Evolutionary conservation across 2,329 filamentous ascomycete genomes (phyloP).

Genomic region (Sphaerulina musiva): DNA sequence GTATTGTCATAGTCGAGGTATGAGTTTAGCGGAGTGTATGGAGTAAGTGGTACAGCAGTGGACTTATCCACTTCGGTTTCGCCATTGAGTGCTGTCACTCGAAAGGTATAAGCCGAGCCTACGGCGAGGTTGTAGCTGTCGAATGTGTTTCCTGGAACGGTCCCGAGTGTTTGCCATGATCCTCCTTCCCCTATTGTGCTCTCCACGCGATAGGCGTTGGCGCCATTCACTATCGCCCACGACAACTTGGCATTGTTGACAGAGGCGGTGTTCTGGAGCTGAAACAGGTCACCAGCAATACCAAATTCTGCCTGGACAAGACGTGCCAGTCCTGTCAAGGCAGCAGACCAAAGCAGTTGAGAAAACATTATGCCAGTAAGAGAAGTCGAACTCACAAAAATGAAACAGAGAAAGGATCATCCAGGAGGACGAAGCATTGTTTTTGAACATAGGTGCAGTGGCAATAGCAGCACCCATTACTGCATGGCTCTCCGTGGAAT

Average conservation of each 20-base stretch:
- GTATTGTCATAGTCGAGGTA: constrained; percentile 22
- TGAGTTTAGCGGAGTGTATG: constrained; percentile 5
- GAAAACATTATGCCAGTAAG: neutral
- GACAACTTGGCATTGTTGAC: constrained; percentile 20
- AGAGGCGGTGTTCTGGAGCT: constrained; percentile 10
- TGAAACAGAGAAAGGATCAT: too few relatives aligned
- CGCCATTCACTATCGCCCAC: constrained; percentile 13
- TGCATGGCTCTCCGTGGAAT: too few relatives aligned
- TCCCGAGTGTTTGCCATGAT: constrained; percentile 10
- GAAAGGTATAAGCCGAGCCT: constrained; percentile 9
- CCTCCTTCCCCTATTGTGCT: constrained; percentile 6
- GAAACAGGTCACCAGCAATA: constrained; percentile 19
- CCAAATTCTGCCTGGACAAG: constrained; percentile 13
- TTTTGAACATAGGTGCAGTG: too few relatives aligned
- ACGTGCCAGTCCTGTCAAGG: neutral
- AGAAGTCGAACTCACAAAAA: neutral
- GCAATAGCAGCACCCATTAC: too few relatives aligned
- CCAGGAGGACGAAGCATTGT: too few relatives aligned
- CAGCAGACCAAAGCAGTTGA: neutral
- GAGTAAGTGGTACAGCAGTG: constrained; percentile 6
- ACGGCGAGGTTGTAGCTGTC: constrained; percentile 14
- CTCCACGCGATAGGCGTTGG: constrained; percentile 14
- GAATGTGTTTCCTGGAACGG: constrained; percentile 11
- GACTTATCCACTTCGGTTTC: constrained; percentile 11
- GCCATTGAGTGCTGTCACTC: constrained; percentile 14